Base-by-base conservation (phyloP, 257 asterid species). In the Solanum chmielewskii region DNA sequence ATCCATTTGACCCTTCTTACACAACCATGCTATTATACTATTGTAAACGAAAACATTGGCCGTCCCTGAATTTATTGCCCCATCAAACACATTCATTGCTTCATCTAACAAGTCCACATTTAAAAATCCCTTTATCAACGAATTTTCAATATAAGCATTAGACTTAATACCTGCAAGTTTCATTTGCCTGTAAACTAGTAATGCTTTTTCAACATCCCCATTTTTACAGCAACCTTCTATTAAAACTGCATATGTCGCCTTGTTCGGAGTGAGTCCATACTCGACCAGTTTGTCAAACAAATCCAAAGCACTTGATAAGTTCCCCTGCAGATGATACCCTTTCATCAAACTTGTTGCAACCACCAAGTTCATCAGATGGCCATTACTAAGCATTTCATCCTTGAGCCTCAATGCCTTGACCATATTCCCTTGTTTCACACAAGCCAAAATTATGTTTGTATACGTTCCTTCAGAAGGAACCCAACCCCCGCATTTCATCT, bases 341-440 rank as follows among this genome's bases (percentile, higher is more conserved):
- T 95, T 96, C 94, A 96, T 96, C 93, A 96, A 92, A 90, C 93
- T 91, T 68, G 95, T 97, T 18, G 98, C 98, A 83, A 90, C 96
- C 87, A 95, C 93, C 90, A 94, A 78, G 90, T 93, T 95, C 97
- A 92, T 76, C 3, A 92, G 78, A 89, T 87, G 91, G 18, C 98
- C 98, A 90, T 87, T 83, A 47, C 66, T 89, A 85, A 94, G 86
- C 98, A 97, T 97, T 88, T 94, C 98, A 66, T 94, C 97, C 88
- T 91, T 95, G 85, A 94, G 86, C 90, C 90, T 94, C 56, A 95
- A 86, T 6, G 99, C 99, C 85, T 88, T 92, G 37, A 31, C 83
- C 93, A 94, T 89, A 86, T 97, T 91, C 92, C 91, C 88, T 91
- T 93, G 91, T 89, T 94, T 94, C 87, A 95, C 93, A 85, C 92